Base-by-base conservation (phyloP, 164 flowering plant species). In the Umbellularia californica region DNA sequence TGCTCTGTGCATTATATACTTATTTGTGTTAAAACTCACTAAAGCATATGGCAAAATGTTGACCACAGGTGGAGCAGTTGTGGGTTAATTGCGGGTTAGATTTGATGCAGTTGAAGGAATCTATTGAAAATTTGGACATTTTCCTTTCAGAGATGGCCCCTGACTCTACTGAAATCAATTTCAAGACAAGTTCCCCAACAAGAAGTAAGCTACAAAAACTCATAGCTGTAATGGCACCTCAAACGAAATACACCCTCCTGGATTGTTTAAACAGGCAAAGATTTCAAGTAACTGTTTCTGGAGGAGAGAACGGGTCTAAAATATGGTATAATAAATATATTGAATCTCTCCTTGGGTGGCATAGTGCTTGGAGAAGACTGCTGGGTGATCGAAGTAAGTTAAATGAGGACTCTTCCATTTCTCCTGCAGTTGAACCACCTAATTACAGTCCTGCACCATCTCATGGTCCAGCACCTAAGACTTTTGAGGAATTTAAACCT, bases 51-150 rank as follows among this genome's bases (percentile, higher is more conserved):
- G 15, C n/a, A 52, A 63, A 27, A 74, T 51, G 22, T 50, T 30
- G 30, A 22, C 27, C 30, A 68, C 89, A 90, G 97, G 93, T 81
- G 67, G 85, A 89, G 68, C 72, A 83, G 50, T 71, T 87, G 50
- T 86, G 88, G 91, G 76, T 69, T 65, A 81, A 73, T 74, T 90
- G 95, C 77, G 75, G 83, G 80, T 62, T 33, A 41, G 87, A 88
- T 75, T 78, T 87, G 68, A 73, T 78, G 69, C 74, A 79, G 22
- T 71, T 79, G 51, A 81, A 77, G 71, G 85, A 82, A 69, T 82
- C 79, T 78, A 55, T 77, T 62, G 80, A 78, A 79, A 77, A 75
- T 24, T 68, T 78, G 76, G 77, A 81, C 58, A 65, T 82, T 22
- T 68, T 77, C 70, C 19, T 76, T 52, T 74, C 73, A 6, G 83